Percentiles rank a stretch among this genome's conserved stretches.
phyloP scores from a whole-genome alignment of 805 yeast genomes.

The Saturnispora sekii region DNA sequence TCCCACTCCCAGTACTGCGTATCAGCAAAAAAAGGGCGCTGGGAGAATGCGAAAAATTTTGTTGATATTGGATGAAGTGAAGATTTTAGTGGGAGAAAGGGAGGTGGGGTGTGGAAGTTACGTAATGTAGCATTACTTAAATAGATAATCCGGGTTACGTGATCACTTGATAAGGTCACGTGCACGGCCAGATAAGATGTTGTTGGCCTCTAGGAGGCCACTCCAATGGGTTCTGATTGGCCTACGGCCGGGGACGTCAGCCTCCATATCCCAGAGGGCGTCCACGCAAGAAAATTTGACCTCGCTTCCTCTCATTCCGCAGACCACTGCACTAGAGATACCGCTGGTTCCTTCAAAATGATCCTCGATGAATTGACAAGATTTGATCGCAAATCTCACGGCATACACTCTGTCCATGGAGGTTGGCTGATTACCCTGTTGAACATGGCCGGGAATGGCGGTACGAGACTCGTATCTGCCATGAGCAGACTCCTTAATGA shows the following conservation, averaged over 20 bases:
- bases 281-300: conserved; percentile 49
- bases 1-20: too few species aligned
- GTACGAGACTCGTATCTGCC: conserved; percentile 83
- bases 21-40: too few species aligned
- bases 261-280: conserved; percentile 48
- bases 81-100: too few species aligned
- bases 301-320: conserved; percentile 62
- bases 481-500: conserved; percentile 60
- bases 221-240: conserved; percentile 65
- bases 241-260: conserved; percentile 54
- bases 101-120: neutral
- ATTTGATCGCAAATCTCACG: conserved; percentile 80
- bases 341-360: conserved; percentile 31
- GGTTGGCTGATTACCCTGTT: conserved; percentile 94
- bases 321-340: conserved; percentile 49
- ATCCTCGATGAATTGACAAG: conserved; percentile 80
- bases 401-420: conserved; percentile 90
- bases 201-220: conserved; percentile 46
- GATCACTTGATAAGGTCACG: too few species aligned
- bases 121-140: conserved; percentile 33
- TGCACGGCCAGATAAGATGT: conserved; percentile 61
- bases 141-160: conserved; percentile 6
- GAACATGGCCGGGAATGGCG: conserved; percentile 96
- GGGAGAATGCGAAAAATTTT: too few species aligned
- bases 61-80: too few species aligned